A percentile compares a stretch with the other conserved stretches of the same genome.
phyloP scores from a whole-genome alignment of 305 asterid genomes.

The Fraxinus nigra region DNA sequence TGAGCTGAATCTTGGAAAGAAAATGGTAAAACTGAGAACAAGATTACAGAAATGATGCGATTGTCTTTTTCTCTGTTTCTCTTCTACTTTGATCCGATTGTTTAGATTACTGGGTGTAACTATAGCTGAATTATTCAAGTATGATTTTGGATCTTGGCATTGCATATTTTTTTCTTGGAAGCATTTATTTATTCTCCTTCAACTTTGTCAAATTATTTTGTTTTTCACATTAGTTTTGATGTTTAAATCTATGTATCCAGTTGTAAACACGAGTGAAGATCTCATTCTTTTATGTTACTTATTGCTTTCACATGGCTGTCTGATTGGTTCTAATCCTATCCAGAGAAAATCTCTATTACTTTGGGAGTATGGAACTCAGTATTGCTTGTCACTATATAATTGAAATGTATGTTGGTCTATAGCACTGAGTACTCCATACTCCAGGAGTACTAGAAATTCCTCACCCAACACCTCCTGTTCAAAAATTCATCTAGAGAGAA shows the following conservation, averaged over 20 bases:
- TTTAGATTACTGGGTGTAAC: not conserved
- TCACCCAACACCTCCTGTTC: not conserved
- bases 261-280: no score
- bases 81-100: not conserved
- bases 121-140: not conserved
- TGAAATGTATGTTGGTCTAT: not conserved
- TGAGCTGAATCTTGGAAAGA: conserved; percentile 6
- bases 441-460: no score
- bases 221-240: no score
- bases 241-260: no score
- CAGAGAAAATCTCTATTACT: not conserved
- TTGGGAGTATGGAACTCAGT: not conserved
- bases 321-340: no score
- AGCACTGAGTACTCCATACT: no score
- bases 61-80: not conserved
- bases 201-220: no score
- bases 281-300: no score
- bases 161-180: no score
- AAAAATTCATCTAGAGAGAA: not conserved
- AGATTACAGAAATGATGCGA: not conserved
- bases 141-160: not conserved
- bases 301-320: no score
- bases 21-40: not conserved
- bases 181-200: no score
- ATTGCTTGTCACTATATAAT: not conserved